Evolutionary conservation across 2,329 filamentous ascomycete species (phyloP).

Genomic region (Plenodomus biglobosus): DNA sequence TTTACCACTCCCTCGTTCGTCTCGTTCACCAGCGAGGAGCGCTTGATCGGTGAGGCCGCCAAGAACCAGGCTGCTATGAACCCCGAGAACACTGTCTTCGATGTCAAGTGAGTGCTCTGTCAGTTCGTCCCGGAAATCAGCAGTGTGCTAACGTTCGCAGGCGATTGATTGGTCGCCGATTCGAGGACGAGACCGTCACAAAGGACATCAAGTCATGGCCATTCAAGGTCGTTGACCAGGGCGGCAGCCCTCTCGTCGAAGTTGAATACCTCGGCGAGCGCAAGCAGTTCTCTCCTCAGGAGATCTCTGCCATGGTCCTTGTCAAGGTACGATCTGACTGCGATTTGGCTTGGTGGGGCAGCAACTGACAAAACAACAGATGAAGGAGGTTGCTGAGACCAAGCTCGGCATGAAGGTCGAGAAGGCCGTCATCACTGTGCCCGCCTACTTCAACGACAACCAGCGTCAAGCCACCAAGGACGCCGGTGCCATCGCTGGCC

Average conservation of each 20-base stretch:
- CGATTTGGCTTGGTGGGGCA: not conserved
- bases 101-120: slow-evolving; percentile 83
- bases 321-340: slow-evolving; percentile 69
- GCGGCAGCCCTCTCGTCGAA: slow-evolving; percentile 86
- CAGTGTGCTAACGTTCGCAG: slow-evolving; percentile 53
- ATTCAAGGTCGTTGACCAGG: slow-evolving; percentile 94
- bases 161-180: slow-evolving; percentile 96
- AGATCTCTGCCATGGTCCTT: slow-evolving; percentile 98
- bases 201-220: slow-evolving; percentile 99
- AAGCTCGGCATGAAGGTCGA: slow-evolving; percentile 99
- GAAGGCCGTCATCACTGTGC: slow-evolving; percentile 98
- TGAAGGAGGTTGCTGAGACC: slow-evolving; percentile 98
- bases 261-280: slow-evolving; percentile 93
- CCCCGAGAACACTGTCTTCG: slow-evolving; percentile 96
- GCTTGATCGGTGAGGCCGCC: slow-evolving; percentile 97
- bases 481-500: slow-evolving; percentile 92
- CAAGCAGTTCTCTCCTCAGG: slow-evolving; percentile 96
- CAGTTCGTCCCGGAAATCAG: not conserved
- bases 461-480: slow-evolving; percentile 99
- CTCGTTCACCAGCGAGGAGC: slow-evolving; percentile 97
- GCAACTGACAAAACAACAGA: slow-evolving; percentile 57
- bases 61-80: slow-evolving; percentile 99
- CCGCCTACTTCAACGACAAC: slow-evolving; percentile 99
- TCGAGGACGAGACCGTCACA: slow-evolving; percentile 94
- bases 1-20: slow-evolving; percentile 99